Conservation (phyloP, 331 rosid genomes). For the Arachis monticola region DNA sequence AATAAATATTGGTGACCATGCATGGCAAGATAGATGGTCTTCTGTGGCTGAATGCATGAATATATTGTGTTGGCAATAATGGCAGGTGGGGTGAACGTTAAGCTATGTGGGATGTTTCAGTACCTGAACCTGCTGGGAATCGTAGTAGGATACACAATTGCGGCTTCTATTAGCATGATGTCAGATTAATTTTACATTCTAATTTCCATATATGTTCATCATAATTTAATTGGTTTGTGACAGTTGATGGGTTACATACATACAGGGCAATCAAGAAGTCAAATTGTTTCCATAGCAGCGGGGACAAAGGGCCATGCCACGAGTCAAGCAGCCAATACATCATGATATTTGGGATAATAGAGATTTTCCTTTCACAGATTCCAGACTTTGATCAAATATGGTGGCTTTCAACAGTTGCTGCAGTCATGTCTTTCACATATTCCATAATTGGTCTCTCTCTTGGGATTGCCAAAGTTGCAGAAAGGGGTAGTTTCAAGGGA, state of each 20-base stretch:
- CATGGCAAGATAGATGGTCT: background rate
- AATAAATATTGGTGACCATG: background rate
- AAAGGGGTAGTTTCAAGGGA: slow-evolving; percentile 47
- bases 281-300: slow-evolving; percentile 46
- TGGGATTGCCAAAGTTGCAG: slow-evolving; percentile 63
- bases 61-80: background rate
- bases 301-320: slow-evolving; percentile 41
- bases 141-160: slow-evolving; percentile 62
- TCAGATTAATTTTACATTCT: slow-evolving; percentile 31
- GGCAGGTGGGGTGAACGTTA: slow-evolving; percentile 52
- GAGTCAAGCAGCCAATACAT: slow-evolving; percentile 52
- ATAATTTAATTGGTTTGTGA: too few relatives aligned
- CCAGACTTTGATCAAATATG: slow-evolving; percentile 61
- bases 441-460: slow-evolving; percentile 56
- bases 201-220: too few relatives aligned
- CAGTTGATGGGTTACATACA: background rate
- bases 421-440: slow-evolving; percentile 61
- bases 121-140: slow-evolving; percentile 53
- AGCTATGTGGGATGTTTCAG: slow-evolving; percentile 56
- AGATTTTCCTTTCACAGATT: slow-evolving; percentile 54
- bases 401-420: slow-evolving; percentile 66
- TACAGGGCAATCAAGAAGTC: slow-evolving; percentile 61
- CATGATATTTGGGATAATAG: slow-evolving; percentile 43
- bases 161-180: slow-evolving; percentile 62
- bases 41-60: too few relatives aligned